phyloP scores from a whole-genome alignment of 148 eudicot genomes.

The Silene uniflora region DNA sequence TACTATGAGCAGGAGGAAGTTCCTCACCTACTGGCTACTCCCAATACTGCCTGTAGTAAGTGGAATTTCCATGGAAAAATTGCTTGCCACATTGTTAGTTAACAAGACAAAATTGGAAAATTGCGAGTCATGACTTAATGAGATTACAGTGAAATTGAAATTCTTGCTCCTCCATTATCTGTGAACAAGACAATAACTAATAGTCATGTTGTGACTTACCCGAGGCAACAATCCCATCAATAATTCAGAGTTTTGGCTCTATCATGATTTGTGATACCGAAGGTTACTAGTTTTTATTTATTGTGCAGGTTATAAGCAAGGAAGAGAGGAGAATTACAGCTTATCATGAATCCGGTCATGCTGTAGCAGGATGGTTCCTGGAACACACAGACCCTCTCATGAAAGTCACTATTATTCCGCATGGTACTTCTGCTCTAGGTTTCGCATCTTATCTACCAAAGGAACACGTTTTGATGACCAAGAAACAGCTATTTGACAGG shows the following conservation, averaged over 20 bases:
- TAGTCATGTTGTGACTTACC: neutral
- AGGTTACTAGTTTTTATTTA: neutral
- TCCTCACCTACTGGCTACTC: neutral
- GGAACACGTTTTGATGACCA: conserved; percentile 83
- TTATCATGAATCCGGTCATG: conserved; percentile 90
- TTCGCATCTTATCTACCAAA: conserved; percentile 82
- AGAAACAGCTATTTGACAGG: conserved; percentile 88
- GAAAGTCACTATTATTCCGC: conserved; percentile 91
- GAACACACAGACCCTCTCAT: conserved; percentile 82
- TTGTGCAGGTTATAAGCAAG: conserved; percentile 73
- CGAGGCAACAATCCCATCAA: neutral
- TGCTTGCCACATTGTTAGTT: neutral
- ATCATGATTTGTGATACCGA: neutral
- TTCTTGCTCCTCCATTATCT: neutral
- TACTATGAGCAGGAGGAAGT: neutral
- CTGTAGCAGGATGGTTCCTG: conserved; percentile 80
- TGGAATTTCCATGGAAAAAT: neutral
- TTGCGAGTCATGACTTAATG: neutral
- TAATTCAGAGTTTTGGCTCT: neutral
- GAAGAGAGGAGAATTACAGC: conserved; percentile 73
- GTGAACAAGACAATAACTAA: neutral
- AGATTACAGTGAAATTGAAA: neutral
- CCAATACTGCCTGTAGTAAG: neutral
- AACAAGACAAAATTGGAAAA: no score
- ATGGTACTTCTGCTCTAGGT: conserved; percentile 80